Evolutionary conservation across 345 rosid genomes (phyloP).

Genomic region (Acer yangbiense): DNA sequence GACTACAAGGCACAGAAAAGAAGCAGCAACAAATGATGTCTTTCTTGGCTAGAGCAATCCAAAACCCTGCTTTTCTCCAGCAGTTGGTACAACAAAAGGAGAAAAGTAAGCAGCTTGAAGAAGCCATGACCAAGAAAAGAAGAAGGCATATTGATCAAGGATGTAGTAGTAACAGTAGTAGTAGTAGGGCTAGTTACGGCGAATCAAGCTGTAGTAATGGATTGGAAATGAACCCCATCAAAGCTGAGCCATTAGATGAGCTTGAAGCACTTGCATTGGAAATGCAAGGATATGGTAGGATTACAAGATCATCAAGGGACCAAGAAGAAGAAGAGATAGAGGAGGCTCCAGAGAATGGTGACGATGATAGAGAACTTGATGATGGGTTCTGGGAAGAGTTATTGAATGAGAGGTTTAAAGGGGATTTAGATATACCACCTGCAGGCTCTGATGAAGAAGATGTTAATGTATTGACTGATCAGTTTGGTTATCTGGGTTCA

Average conservation of each 20-base stretch:
- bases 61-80: constrained; percentile 63
- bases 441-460: constrained; percentile 44
- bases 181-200: constrained; percentile 1
- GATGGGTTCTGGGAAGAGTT: constrained; percentile 74
- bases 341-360: constrained; percentile 25
- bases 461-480: constrained; percentile 45
- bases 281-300: constrained; percentile 69
- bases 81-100: constrained; percentile 54
- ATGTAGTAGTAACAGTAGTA: background rate
- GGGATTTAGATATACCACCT: constrained; percentile 35
- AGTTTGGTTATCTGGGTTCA: constrained; percentile 54
- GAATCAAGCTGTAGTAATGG: constrained; percentile 20
- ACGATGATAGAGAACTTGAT: constrained; percentile 48
- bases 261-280: constrained; percentile 85
- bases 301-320: constrained; percentile 19
- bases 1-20: constrained; percentile 64
- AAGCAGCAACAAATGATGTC: constrained; percentile 93
- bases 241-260: constrained; percentile 63
- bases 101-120: constrained; percentile 55
- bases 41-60: constrained; percentile 68
- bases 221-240: constrained; percentile 29
- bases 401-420: constrained; percentile 47
- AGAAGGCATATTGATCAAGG: constrained; percentile 44
- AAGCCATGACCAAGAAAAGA: constrained; percentile 50
- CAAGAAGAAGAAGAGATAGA: constrained; percentile 35